Evolutionary conservation across 1,284 basidiomycete genomes (phyloP).

Genomic region (Pholiota adiposa): DNA sequence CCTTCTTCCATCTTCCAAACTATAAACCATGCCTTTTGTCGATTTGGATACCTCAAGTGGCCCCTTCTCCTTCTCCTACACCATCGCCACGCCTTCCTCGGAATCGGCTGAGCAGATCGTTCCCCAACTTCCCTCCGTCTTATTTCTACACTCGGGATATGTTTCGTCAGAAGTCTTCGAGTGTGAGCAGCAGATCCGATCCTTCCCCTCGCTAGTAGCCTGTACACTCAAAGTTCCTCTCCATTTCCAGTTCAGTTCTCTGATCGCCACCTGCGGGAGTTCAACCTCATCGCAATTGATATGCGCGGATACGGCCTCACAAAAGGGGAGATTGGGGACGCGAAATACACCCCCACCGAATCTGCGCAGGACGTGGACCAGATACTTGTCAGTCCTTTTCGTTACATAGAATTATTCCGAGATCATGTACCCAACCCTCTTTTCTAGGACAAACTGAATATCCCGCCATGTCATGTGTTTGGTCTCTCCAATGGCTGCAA

Average conservation of each 20-base stretch:
- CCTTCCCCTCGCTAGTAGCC: neutral
- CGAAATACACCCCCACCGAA: constrained; percentile 31
- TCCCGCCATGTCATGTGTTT: constrained; percentile 41
- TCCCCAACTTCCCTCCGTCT: constrained; percentile 35
- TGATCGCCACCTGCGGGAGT: constrained; percentile 34
- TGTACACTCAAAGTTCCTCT: neutral
- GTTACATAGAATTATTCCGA: neutral
- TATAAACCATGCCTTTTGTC: constrained; percentile 40
- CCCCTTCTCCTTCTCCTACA: constrained; percentile 36
- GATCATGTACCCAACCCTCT: neutral
- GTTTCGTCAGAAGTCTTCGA: constrained; percentile 36
- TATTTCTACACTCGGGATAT: constrained; percentile 42
- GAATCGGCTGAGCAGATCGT: constrained; percentile 32
- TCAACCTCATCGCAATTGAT: constrained; percentile 41
- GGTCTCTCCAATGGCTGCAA: constrained; percentile 41
- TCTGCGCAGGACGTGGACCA: constrained; percentile 35
- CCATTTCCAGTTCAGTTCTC: constrained; percentile 37
- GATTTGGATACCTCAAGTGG: constrained; percentile 33
- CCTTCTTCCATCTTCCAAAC: neutral
- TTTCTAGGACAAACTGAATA: constrained; percentile 34
- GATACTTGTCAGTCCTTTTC: constrained; percentile 31
- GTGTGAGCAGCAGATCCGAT: constrained; percentile 24
- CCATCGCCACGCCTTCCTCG: constrained; percentile 40
- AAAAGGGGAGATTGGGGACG: constrained; percentile 26
- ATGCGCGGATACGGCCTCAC: constrained; percentile 35